Evolutionary conservation across 768 basidiomycete genomes (phyloP).

Genomic region (Tremella fuciformis): DNA sequence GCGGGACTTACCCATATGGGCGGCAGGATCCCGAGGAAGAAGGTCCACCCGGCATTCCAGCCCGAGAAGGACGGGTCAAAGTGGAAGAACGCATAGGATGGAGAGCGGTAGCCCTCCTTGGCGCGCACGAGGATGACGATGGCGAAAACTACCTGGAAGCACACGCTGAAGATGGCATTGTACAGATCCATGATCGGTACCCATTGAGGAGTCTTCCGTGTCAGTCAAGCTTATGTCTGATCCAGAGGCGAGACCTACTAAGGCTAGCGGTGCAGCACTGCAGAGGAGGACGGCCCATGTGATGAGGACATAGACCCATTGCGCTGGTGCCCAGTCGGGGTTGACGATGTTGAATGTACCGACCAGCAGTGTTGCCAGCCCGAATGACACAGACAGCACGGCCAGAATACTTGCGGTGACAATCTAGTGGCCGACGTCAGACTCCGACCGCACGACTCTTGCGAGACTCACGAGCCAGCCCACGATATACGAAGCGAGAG

Average conservation of each 20-base stretch:
- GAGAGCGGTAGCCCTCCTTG: not conserved
- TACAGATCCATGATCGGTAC: not conserved
- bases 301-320: constrained; percentile 6
- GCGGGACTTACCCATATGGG: not conserved
- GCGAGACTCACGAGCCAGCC: not conserved
- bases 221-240: not conserved
- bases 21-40: constrained; percentile 2
- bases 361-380: not conserved
- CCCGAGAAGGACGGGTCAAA: constrained; percentile 66
- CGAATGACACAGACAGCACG: constrained; percentile 1
- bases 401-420: not conserved
- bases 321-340: constrained; percentile 4
- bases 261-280: not conserved
- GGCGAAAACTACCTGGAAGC: not conserved
- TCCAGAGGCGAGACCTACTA: not conserved
- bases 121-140: not conserved
- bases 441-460: not conserved
- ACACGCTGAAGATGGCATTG: constrained; percentile 5
- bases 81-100: constrained; percentile 25
- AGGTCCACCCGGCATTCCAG: constrained; percentile 52
- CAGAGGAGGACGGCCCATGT: constrained; percentile 1
- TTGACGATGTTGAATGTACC: constrained; percentile 2
- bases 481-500: not conserved
- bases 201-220: not conserved
- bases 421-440: not conserved